These are phyloP conservation scores for Candida chilensis DNA, from an alignment of 805 yeast genomes.

Conservation along the genomic window DNA sequence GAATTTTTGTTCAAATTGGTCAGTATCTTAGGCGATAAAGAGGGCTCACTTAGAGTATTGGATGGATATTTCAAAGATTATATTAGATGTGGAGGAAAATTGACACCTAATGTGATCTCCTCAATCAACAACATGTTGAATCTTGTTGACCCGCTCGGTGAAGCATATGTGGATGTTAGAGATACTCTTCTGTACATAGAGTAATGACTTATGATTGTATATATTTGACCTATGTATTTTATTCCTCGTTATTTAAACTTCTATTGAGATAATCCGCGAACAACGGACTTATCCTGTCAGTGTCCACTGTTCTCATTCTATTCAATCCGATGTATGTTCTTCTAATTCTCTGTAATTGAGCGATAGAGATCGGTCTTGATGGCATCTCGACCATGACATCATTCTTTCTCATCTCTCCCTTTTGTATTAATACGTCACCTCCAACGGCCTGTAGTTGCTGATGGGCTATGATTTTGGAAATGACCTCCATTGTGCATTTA, in stretches of 20 bases:
- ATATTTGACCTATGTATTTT: conserved; percentile 1
- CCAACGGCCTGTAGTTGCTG: conserved; percentile 45
- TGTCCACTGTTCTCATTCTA: conserved; percentile 66
- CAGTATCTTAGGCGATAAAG: background rate
- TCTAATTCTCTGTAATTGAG: conserved; percentile 76
- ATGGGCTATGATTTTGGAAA: conserved; percentile 51
- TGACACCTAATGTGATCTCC: background rate
- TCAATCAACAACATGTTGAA: background rate
- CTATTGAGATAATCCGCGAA: conserved; percentile 74
- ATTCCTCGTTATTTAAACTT: conserved; percentile 34
- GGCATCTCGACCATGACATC: conserved; percentile 55
- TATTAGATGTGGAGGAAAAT: background rate
- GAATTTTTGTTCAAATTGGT: conserved; percentile 4
- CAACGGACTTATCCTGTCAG: conserved; percentile 55
- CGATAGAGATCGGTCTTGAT: conserved; percentile 45
- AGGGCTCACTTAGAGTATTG: background rate
- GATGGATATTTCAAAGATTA: background rate
- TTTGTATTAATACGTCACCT: conserved; percentile 37
- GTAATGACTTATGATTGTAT: too few species aligned
- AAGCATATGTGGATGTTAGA: background rate
- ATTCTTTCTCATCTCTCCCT: conserved; percentile 26
- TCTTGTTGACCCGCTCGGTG: background rate
- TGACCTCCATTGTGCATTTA: conserved; percentile 54
- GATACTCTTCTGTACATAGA: too few species aligned
- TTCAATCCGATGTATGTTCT: conserved; percentile 79